Conservation (phyloP, 345 rosid genomes). For the Acer yangbiense region DNA sequence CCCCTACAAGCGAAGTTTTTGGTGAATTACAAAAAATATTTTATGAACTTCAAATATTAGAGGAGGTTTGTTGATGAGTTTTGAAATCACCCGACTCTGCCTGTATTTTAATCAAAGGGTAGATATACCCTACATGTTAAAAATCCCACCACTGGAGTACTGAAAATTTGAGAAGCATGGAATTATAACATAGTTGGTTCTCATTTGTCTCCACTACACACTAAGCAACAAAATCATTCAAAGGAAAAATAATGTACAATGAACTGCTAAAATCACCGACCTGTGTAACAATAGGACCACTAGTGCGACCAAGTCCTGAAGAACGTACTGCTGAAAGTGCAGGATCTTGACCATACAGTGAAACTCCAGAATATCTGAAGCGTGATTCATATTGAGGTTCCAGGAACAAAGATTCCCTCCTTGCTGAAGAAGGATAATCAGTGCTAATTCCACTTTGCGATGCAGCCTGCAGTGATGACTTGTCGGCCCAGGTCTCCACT, state of each 20-base stretch:
- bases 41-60: neutral
- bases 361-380: slow-evolving; percentile 48
- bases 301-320: slow-evolving; percentile 46
- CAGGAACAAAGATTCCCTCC: slow-evolving; percentile 54
- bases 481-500: slow-evolving; percentile 51
- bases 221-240: neutral
- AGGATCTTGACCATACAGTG: slow-evolving; percentile 66
- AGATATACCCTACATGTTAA: neutral
- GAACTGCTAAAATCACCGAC: slow-evolving; percentile 28
- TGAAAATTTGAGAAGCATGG: neutral
- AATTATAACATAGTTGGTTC: neutral
- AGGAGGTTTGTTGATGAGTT: neutral
- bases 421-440: slow-evolving; percentile 50
- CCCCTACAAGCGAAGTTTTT: neutral
- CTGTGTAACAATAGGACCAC: slow-evolving; percentile 67
- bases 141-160: neutral
- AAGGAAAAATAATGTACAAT: neutral
- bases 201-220: neutral
- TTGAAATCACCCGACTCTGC: neutral
- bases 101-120: neutral
- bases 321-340: slow-evolving; percentile 48
- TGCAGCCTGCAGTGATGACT: slow-evolving; percentile 38
- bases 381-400: slow-evolving; percentile 59
- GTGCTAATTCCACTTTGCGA: slow-evolving; percentile 35
- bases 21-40: neutral